Evolutionary conservation across 768 basidiomycete genomes (phyloP).

Genomic region (Lepiota venenata): DNA sequence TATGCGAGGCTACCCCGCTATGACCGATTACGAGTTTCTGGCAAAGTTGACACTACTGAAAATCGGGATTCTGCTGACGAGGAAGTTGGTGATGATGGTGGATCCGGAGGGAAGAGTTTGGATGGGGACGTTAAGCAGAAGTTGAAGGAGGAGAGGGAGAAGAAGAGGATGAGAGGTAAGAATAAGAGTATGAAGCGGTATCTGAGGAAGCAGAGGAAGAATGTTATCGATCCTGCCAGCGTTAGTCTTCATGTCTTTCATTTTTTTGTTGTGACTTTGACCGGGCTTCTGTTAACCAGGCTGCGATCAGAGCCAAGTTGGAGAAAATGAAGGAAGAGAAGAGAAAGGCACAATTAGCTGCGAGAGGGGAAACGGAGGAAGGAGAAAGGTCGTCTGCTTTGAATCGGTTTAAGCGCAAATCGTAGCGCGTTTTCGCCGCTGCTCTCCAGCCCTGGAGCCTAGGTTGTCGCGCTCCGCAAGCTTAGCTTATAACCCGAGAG

Average conservation of each 20-base stretch:
- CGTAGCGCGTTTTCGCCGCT: background rate
- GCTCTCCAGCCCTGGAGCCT: too few species aligned
- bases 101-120: slow-evolving; percentile 30
- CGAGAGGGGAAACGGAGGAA: slow-evolving; percentile 19
- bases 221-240: slow-evolving; percentile 83
- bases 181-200: slow-evolving; percentile 83
- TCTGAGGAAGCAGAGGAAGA: slow-evolving; percentile 90
- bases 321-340: slow-evolving; percentile 54
- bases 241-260: slow-evolving; percentile 33
- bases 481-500: too few species aligned
- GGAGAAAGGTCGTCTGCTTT: slow-evolving; percentile 33
- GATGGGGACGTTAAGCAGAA: slow-evolving; percentile 32
- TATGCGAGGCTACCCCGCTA: slow-evolving; percentile 76
- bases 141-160: slow-evolving; percentile 46
- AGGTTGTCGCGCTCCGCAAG: too few species aligned
- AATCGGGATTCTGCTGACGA: slow-evolving; percentile 25
- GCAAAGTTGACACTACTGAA: slow-evolving; percentile 64
- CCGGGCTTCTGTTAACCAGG: slow-evolving; percentile 22
- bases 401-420: slow-evolving; percentile 35
- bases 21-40: slow-evolving; percentile 69
- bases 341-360: slow-evolving; percentile 29
- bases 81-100: slow-evolving; percentile 37
- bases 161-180: slow-evolving; percentile 84
- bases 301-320: slow-evolving; percentile 66
- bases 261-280: background rate